phyloP scores from a whole-genome alignment of 768 basidiomycete species.

The Macrocybe gigantea region DNA sequence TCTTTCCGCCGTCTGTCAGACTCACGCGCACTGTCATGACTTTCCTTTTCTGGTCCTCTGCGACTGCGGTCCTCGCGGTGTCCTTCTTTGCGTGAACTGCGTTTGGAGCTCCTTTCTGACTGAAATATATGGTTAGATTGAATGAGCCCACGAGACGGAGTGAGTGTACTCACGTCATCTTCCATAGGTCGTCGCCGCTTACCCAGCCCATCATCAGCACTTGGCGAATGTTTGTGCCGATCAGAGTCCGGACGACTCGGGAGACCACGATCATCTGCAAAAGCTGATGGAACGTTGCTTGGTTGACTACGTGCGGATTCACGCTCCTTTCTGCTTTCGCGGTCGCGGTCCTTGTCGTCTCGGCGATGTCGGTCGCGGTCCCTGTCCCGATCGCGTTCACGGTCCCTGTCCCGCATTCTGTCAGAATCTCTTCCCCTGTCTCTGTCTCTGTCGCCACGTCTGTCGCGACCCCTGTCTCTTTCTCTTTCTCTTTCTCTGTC shows the following conservation, averaged over 20 bases:
- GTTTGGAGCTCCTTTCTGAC: slow-evolving; percentile 74
- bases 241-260: slow-evolving; percentile 56
- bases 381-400: slow-evolving; percentile 35
- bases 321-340: slow-evolving; percentile 57
- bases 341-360: slow-evolving; percentile 61
- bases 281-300: slow-evolving; percentile 18
- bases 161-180: slow-evolving; percentile 56
- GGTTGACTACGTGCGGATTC: slow-evolving; percentile 35
- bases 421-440: slow-evolving; percentile 57
- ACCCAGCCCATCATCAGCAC: slow-evolving; percentile 60
- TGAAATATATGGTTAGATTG: slow-evolving; percentile 20
- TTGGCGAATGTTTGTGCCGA: slow-evolving; percentile 44
- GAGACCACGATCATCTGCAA: slow-evolving; percentile 48
- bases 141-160: slow-evolving; percentile 4
- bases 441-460: slow-evolving; percentile 48
- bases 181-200: slow-evolving; percentile 66
- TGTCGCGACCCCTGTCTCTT: slow-evolving; percentile 37
- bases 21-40: slow-evolving; percentile 61
- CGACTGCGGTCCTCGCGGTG: slow-evolving; percentile 73
- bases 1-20: slow-evolving; percentile 65
- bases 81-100: slow-evolving; percentile 72
- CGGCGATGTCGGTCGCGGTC: slow-evolving; percentile 53
- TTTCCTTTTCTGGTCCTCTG: slow-evolving; percentile 62
- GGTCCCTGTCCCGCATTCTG: slow-evolving; percentile 45
- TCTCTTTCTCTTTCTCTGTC: slow-evolving; percentile 47